A percentile compares a stretch with the other conserved stretches of the same genome.
Evolutionary conservation across 176 grass and related monocot species (phyloP).

Genomic region (Oryza brachyantha): DNA sequence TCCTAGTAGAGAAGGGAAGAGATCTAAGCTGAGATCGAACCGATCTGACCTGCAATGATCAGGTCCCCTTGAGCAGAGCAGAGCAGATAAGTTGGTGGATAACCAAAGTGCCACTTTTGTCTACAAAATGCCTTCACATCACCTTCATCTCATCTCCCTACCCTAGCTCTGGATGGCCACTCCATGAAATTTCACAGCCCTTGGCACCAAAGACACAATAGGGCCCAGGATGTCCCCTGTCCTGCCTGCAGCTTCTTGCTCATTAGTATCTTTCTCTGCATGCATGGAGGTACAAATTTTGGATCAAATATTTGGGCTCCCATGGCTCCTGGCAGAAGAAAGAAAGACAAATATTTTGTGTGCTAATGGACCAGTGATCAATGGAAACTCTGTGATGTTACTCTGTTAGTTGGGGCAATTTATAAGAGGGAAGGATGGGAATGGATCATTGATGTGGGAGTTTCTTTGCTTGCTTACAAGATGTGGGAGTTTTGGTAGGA

Average conservation of each 20-base stretch:
- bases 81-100: neutral
- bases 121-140: constrained; percentile 13
- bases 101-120: neutral
- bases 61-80: neutral
- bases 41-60: constrained; percentile 27
- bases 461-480: too few relatives aligned
- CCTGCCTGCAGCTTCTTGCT: neutral
- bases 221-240: neutral
- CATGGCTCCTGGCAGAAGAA: neutral
- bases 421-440: too few relatives aligned
- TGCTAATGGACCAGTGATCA: neutral
- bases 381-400: neutral
- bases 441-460: too few relatives aligned
- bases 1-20: neutral
- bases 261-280: neutral
- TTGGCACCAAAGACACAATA: neutral
- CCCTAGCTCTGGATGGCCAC: neutral
- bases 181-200: neutral
- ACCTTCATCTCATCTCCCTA: neutral
- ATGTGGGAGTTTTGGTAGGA: too few relatives aligned
- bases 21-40: neutral
- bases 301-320: neutral
- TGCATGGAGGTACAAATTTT: neutral
- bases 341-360: neutral
- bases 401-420: too few relatives aligned